Evolutionary conservation across 1,139 yeast genomes (phyloP).

Genomic region (Saccharomyces hybrid): DNA sequence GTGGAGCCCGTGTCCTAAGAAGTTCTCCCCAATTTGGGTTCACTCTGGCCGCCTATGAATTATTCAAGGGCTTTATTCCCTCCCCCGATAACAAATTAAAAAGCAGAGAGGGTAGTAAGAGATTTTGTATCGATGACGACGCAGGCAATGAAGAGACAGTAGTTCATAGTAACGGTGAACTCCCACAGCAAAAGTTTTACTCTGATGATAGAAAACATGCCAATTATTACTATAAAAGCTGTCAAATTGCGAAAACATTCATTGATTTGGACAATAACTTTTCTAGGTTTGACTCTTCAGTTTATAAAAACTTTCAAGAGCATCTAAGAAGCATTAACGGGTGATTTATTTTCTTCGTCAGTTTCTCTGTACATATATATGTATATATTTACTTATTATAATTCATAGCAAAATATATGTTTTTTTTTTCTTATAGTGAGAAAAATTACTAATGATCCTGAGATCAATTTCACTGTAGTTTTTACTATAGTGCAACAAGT

Average conservation of each 20-base stretch:
- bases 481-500: not conserved
- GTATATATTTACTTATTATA: not conserved
- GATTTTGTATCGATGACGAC: not conserved
- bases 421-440: not conserved
- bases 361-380: not conserved
- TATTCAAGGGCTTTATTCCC: constrained; percentile 60
- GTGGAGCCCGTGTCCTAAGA: constrained; percentile 87
- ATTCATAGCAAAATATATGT: not conserved
- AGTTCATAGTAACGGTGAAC: constrained; percentile 19
- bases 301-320: constrained; percentile 45
- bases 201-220: constrained; percentile 18
- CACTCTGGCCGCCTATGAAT: constrained; percentile 91
- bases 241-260: constrained; percentile 54
- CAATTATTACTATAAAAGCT: constrained; percentile 51
- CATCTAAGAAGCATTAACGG: constrained; percentile 22
- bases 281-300: constrained; percentile 46
- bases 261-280: constrained; percentile 59
- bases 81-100: constrained; percentile 31
- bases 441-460: not conserved
- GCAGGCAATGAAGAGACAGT: constrained; percentile 9
- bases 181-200: constrained; percentile 5
- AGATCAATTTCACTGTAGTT: not conserved
- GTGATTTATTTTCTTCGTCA: not conserved
- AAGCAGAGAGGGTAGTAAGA: not conserved
- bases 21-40: constrained; percentile 98